These are phyloP conservation scores for Antarctomyces pellizariae DNA, from an alignment of 495 filamentous ascomycete genomes.

Conservation along the genomic window DNA sequence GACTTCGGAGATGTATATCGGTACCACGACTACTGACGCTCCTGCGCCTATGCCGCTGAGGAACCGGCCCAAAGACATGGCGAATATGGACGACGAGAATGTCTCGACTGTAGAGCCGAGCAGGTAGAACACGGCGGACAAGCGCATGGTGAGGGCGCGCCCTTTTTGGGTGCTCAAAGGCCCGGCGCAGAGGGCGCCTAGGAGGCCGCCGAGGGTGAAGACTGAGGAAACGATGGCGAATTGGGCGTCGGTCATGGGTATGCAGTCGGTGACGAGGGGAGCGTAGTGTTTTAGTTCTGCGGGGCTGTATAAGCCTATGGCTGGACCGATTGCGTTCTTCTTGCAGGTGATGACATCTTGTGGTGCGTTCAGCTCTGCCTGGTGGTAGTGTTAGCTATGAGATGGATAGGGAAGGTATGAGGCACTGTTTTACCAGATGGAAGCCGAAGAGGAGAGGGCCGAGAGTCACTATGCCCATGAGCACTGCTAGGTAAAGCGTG, in stretches of 20 bases:
- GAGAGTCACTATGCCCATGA: conserved; percentile 37
- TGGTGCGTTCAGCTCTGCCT: conserved; percentile 91
- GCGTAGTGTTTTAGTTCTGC: conserved; percentile 12
- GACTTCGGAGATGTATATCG: conserved; percentile 85
- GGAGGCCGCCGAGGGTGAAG: conserved; percentile 72
- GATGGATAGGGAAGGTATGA: conserved; percentile 2
- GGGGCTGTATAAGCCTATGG: conserved; percentile 12
- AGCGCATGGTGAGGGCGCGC: conserved; percentile 43
- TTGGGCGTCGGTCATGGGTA: conserved; percentile 52
- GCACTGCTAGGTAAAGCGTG: conserved; percentile 39
- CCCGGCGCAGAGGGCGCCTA: conserved; percentile 60
- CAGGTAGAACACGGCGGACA: conserved; percentile 52
- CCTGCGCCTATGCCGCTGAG: conserved; percentile 70
- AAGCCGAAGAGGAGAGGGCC: conserved; percentile 86
- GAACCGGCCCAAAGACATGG: conserved; percentile 50
- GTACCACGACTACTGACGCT: conserved; percentile 73
- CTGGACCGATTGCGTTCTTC: conserved; percentile 28
- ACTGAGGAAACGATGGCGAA: conserved; percentile 71
- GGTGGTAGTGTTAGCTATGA: conserved; percentile 4
- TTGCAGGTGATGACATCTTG: conserved; percentile 72
- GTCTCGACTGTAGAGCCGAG: conserved; percentile 56
- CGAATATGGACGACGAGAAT: conserved; percentile 35
- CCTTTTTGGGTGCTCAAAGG: conserved; percentile 50
- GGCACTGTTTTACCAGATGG: conserved; percentile 73
- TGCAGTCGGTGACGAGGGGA: conserved; percentile 41